A percentile compares a stretch with the other conserved stretches of the same genome.
These are phyloP conservation scores for Comarum palustre DNA, from an alignment of 306 rosid genomes.

Conservation along the genomic window DNA sequence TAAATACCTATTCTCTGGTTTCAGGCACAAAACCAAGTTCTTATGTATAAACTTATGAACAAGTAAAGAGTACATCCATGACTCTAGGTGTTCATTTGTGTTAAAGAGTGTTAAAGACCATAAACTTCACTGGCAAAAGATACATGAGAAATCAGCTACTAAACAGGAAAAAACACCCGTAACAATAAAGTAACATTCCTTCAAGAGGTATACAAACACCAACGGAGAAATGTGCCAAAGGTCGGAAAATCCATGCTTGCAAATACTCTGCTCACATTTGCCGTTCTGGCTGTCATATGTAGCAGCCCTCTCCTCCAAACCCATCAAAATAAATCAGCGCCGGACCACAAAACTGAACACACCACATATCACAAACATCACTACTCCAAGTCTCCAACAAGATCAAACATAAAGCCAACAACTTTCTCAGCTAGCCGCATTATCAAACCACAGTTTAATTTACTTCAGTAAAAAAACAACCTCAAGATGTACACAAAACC, in stretches of 20 bases:
- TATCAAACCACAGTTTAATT: not conserved
- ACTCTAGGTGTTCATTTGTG: not conserved
- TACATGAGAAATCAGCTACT: constrained; percentile 11
- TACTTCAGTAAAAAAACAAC: not conserved
- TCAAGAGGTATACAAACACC: constrained; percentile 74
- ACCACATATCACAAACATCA: not conserved
- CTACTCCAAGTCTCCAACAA: constrained; percentile 4
- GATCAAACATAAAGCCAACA: constrained; percentile 7
- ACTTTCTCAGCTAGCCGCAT: constrained; percentile 1
- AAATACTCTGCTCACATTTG: constrained; percentile 34
- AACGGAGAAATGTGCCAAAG: constrained; percentile 63
- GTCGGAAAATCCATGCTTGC: constrained; percentile 66
- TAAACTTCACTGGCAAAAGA: not conserved
- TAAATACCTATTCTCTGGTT: not conserved
- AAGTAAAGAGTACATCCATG: not conserved
- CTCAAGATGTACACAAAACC: not conserved
- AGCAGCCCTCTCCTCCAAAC: constrained; percentile 43
- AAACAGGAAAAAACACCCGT: constrained; percentile 30
- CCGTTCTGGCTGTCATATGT: constrained; percentile 28
- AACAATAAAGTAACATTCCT: constrained; percentile 77
- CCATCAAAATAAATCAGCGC: constrained; percentile 40
- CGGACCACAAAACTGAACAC: constrained; percentile 18
- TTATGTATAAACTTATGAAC: not conserved
- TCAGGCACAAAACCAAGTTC: constrained; percentile 5
- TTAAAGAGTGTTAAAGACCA: not conserved